Percentiles rank a stretch among this genome's conserved stretches.
phyloP scores from a whole-genome alignment of 257 asterid species.

The Solanum ahanhuiri region DNA sequence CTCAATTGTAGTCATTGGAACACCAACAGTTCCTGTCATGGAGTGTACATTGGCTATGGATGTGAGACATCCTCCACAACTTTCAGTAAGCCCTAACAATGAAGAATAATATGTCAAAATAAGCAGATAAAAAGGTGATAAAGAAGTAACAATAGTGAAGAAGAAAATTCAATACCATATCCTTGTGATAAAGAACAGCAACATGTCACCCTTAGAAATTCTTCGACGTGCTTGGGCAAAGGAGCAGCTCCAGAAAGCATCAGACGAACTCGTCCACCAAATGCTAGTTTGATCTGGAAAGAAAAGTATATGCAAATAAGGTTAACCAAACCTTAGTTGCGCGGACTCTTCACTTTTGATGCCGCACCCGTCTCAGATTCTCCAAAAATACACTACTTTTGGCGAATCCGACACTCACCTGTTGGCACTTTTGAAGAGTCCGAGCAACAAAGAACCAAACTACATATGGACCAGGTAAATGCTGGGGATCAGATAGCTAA shows the following conservation, averaged over 20 bases:
- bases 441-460: background rate
- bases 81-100: constrained; percentile 69
- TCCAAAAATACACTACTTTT: too few species aligned
- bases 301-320: background rate
- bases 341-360: too few species aligned
- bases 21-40: constrained; percentile 86
- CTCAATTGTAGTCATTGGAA: constrained; percentile 79
- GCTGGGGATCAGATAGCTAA: constrained; percentile 1
- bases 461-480: background rate
- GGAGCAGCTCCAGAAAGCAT: constrained; percentile 96
- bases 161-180: constrained; percentile 41
- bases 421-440: too few species aligned
- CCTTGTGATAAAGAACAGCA: constrained; percentile 79
- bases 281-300: constrained; percentile 67
- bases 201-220: constrained; percentile 83
- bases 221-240: constrained; percentile 74
- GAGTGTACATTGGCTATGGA: constrained; percentile 62
- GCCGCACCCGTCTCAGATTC: too few species aligned
- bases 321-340: background rate
- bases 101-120: background rate
- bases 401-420: too few species aligned
- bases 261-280: constrained; percentile 91
- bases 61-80: constrained; percentile 77
- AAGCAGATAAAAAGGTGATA: background rate
- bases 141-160: background rate